Base-by-base conservation (phyloP, 2,329 filamentous ascomycete species). In the Ophiosphaerella korrae region DNA sequence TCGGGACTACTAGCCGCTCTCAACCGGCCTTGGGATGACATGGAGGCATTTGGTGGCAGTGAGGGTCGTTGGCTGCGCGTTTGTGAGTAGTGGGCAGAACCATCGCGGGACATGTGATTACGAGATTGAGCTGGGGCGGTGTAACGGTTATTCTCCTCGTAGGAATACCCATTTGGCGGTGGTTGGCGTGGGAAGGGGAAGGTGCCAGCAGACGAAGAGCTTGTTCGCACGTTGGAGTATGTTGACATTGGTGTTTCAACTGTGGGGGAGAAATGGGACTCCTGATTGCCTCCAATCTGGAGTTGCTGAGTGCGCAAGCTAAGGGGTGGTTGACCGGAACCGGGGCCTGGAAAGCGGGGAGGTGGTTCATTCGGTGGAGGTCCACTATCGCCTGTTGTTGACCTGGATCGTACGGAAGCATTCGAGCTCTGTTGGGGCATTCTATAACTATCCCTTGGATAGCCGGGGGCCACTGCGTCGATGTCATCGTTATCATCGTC, bases 1-100 rank as follows among this genome's bases (percentile, higher is more conserved):
- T 97, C 92, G 7, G 94, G 93, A 57, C 92, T 97, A 76, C 93
- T 97, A 67, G 95, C 95, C 33, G 92, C 96, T 58, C 94, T 85
- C 76, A 90, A 88, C 60, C 92, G 84, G 57, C 87, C 73, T 52
- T 65, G 73, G 50, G 67, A 66, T 45, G 60, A 67, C 78, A 63
- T 67, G 50, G 81, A 78, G 62, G 82, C 77, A 60, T 86, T 87
- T 14, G 84, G 88, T 37, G 89, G 89, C 62, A 95, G 79, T 9
- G 90, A 95, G 18, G 90, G 90, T n/a, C 89, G 84, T 62, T 90
- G 87, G 63, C 84, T 85, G 58, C 89, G 82, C 33, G 83, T 83
- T 52, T 84, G 84, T 52, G 81, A 79, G 64, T 89, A 88, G 2
- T 83, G 80, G 53, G 86, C 87, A 13, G 87, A 80, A 2, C 88